Base-by-base conservation (phyloP, 805 yeast species). In the Lipomyces chichibuensis region DNA sequence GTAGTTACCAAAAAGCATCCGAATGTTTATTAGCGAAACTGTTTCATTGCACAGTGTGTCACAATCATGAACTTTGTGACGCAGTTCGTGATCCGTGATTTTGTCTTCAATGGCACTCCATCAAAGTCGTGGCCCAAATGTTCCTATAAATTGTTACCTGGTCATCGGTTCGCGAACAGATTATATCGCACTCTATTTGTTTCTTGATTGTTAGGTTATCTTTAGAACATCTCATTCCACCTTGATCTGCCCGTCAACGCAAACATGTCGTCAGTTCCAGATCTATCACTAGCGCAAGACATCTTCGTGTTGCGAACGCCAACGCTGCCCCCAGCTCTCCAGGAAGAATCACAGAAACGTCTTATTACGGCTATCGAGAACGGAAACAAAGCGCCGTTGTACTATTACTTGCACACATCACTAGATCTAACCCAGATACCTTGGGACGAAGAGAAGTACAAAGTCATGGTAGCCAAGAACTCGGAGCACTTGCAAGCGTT, bases 301-400 rank as follows among this genome's bases (percentile, higher is more conserved):
- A 90, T 93, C 51, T 94, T 90, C 77, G 82, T 86, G 61, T 81
- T 90, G 66, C 80, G 82, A 46, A 77, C 76, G 57, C 80, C 81
- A 35, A 80, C 75, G 43, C 75, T 80, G 60, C 67, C 75, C 72
- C 58, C 57, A 13, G 74, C 69, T 69, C 78, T 77, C 74, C 85
- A 83, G 73, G 84, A 83, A 17, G 77, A 77, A 17, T 78, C 85
- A 29, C 74, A 81, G 64, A 73, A 77, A 59, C 83, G 83, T 58
- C 80, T 94, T 55, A 71, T 85, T 52, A 81, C 79, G 49, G 80
- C 84, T 57, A 87, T 95, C 73, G 81, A 82, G 69, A 79, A 81
- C 35, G 85, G 88, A 60, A 83, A 86, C 72, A 84, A 92, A 84
- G 97, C 90, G 0, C 96, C 97, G 8, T 90, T 91, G 78, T 95